Conservation (phyloP, 768 basidiomycete genomes). For the Termitomyces sp. region DNA sequence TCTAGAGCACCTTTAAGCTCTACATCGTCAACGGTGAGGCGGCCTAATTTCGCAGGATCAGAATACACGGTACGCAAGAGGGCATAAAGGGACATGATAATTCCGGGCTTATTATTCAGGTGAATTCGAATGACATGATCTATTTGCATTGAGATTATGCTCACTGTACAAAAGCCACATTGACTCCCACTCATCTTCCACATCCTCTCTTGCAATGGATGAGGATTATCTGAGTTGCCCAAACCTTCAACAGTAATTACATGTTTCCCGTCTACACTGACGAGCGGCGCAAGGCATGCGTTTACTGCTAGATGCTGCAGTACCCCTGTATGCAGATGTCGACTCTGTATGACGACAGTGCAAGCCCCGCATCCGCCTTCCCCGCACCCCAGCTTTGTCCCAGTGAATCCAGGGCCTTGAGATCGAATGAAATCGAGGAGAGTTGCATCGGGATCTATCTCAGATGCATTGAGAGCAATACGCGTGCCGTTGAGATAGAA, state of each 20-base stretch:
- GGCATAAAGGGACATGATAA: slow-evolving; percentile 14
- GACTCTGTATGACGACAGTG: slow-evolving; percentile 14
- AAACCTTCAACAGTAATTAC: slow-evolving; percentile 13
- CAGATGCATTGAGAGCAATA: slow-evolving; percentile 10
- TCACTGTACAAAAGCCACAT: slow-evolving; percentile 14
- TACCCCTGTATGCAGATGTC: slow-evolving; percentile 11
- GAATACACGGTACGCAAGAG: slow-evolving; percentile 14
- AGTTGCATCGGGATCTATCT: slow-evolving; percentile 14
- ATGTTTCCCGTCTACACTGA: slow-evolving; percentile 15
- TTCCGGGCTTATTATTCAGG: slow-evolving; percentile 7
- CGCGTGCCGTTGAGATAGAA: slow-evolving; percentile 16
- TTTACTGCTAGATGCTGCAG: slow-evolving; percentile 13
- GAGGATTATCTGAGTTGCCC: slow-evolving; percentile 13
- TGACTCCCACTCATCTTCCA: slow-evolving; percentile 17
- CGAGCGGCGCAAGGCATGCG: slow-evolving; percentile 12
- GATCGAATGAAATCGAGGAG: slow-evolving; percentile 15
- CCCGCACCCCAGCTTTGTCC: slow-evolving; percentile 13
- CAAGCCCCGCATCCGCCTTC: slow-evolving; percentile 15
- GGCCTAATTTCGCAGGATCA: slow-evolving; percentile 12
- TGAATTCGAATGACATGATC: background rate
- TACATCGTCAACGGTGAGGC: slow-evolving; percentile 11
- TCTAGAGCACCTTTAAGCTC: slow-evolving; percentile 15
- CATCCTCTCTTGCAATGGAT: slow-evolving; percentile 14
- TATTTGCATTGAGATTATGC: background rate
- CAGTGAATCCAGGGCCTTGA: slow-evolving; percentile 14